These are phyloP conservation scores for Ophiostoma triangulosporum DNA, from an alignment of 2,329 filamentous ascomycete species.

Conservation along the genomic window DNA sequence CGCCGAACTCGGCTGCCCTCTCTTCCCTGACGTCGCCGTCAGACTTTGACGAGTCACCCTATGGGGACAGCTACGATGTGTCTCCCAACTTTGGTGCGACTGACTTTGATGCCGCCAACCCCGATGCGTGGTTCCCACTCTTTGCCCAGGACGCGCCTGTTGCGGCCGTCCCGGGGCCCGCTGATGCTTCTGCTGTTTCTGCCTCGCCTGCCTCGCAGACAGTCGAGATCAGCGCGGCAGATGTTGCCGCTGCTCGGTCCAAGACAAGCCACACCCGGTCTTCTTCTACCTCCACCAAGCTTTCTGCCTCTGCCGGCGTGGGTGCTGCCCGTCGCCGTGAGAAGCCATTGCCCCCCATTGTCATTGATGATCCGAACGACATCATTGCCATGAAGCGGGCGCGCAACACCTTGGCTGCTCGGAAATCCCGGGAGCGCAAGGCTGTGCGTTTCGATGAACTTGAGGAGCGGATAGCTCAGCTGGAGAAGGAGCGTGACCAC, in stretches of 20 bases:
- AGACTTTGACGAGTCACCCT: conserved; percentile 64
- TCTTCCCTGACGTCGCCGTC: conserved; percentile 79
- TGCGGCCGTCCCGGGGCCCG: neutral
- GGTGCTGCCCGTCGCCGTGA: conserved; percentile 55
- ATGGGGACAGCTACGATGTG: conserved; percentile 59
- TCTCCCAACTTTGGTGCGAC: conserved; percentile 61
- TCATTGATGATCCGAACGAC: conserved; percentile 60
- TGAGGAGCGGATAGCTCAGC: conserved; percentile 57
- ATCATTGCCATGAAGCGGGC: conserved; percentile 80
- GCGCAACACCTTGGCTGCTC: conserved; percentile 83
- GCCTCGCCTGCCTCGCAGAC: conserved; percentile 34
- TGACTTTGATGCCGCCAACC: conserved; percentile 37
- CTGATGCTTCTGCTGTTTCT: conserved; percentile 22
- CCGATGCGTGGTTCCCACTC: conserved; percentile 57
- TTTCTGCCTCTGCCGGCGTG: conserved; percentile 58
- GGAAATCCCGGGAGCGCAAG: conserved; percentile 84
- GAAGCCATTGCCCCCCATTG: conserved; percentile 68
- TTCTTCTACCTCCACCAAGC: conserved; percentile 32
- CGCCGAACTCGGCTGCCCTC: conserved; percentile 68
- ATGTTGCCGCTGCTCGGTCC: conserved; percentile 19
- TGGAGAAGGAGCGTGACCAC: conserved; percentile 52
- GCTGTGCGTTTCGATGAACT: conserved; percentile 61
- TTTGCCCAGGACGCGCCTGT: conserved; percentile 41
- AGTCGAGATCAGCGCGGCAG: conserved; percentile 32
- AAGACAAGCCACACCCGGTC: conserved; percentile 34